Percentiles rank a stretch among this genome's conserved stretches.
Conservation (phyloP, 495 filamentous ascomycete genomes). For the Tetracladium setigerum region DNA sequence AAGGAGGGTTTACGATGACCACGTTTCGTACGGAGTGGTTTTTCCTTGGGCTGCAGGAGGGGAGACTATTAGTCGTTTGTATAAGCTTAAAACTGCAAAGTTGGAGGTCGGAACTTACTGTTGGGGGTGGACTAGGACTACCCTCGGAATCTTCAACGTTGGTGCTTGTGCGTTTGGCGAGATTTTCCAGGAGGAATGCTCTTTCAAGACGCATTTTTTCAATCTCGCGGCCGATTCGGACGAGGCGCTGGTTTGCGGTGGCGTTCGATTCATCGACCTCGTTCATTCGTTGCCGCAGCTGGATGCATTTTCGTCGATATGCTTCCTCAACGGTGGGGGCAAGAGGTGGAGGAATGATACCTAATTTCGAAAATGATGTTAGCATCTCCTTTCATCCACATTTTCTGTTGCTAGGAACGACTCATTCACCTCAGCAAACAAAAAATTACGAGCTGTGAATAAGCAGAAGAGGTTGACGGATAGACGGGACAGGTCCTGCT, state of each 20-base stretch:
- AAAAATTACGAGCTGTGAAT: no score
- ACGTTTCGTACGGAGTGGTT: conserved; percentile 82
- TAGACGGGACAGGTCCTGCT: conserved; percentile 2
- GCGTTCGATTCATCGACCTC: conserved; percentile 91
- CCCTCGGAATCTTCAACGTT: conserved; percentile 68
- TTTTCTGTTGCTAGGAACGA: no score
- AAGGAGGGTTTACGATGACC: conserved; percentile 51
- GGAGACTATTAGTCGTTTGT: conserved; percentile 5
- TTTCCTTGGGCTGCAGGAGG: conserved; percentile 68
- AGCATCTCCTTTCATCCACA: no score
- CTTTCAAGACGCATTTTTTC: conserved; percentile 87
- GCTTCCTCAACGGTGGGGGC: conserved; percentile 92
- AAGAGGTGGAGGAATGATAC: conserved; percentile 49
- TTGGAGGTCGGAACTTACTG: conserved; percentile 36
- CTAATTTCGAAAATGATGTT: no score
- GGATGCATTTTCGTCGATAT: conserved; percentile 95
- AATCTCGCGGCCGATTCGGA: conserved; percentile 73
- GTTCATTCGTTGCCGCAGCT: conserved; percentile 80
- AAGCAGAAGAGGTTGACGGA: no score
- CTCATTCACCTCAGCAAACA: no score
- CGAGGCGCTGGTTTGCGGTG: conserved; percentile 64
- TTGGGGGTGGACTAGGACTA: conserved; percentile 63
- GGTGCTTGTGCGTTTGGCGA: conserved; percentile 77
- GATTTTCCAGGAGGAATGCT: conserved; percentile 81
- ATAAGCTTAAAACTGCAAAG: not conserved